Evolutionary conservation across 2,329 filamentous ascomycete species (phyloP), one percentile per base, ranked within the genome.

Genomic region (Aspergillus terreus): DNA sequence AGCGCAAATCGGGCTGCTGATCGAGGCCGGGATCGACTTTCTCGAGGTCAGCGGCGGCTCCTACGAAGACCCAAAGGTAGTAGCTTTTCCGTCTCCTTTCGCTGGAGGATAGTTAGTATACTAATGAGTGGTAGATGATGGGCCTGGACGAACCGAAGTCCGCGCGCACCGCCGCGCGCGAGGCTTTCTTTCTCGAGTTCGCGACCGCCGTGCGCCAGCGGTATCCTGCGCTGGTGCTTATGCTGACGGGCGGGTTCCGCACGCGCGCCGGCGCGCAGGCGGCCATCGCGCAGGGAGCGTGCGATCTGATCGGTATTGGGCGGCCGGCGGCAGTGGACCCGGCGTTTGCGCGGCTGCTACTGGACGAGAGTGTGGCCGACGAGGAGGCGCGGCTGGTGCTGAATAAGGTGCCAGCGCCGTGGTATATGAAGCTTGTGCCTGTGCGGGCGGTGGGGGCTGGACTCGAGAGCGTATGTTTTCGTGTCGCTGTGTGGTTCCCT

Each of bases 111-210:
- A n/a, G n/a, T n/a, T n/a, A n/a, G n/a, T n/a, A n/a, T 81, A 61
- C 42, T 17, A 7, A n/a, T n/a, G n/a, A n/a, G n/a, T n/a, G n/a
- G n/a, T n/a, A n/a, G n/a, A 76, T 78, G 70, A 62, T 73, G 30
- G 57, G 54, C 27, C n/a, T 52, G 50, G 54, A 42, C n/a, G 3
- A 42, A 42, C 19, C 38, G 7, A 42, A 42, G 60, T 71, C 59
- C 6, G 70, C 71, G 21, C 73, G 75, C 5, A 83, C 82, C 1
- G 68, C 71, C 11, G 76, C 76, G 0, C 77, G 85, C 6, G 85
- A 88, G 58, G 82, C 84, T 0, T 88, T 85, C 72, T 88, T 89
- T 69, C 71, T 87, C 1, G 80, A 86, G 43, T 88, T 87, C 56
- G 81, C 82, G 0, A 69, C 73, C n/a, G 70, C 73, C 7, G 76